These are phyloP conservation scores for Fusarium albosuccineum DNA, from an alignment of 2,329 filamentous ascomycete genomes.

Conservation along the genomic window DNA sequence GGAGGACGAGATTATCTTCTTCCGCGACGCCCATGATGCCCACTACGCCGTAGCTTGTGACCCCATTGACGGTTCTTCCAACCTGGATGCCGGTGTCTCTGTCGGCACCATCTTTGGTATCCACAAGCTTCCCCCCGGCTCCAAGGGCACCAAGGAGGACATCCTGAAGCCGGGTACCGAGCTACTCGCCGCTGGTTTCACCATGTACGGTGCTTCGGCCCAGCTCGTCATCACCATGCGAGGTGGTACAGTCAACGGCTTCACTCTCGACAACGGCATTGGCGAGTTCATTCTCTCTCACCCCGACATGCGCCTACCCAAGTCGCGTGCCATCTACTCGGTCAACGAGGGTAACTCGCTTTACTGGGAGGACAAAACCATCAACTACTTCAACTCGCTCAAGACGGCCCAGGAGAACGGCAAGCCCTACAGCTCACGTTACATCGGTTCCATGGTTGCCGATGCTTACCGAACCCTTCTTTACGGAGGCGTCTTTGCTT, in stretches of 20 bases:
- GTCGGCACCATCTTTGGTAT: conserved; percentile 98
- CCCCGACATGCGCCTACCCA: conserved; percentile 91
- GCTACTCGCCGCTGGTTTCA: conserved; percentile 95
- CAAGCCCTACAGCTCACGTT: conserved; percentile 94
- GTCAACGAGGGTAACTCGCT: conserved; percentile 98
- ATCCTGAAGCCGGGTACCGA: conserved; percentile 91
- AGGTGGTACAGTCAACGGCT: conserved; percentile 92
- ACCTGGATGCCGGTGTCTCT: conserved; percentile 96
- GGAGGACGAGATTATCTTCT: conserved; percentile 92
- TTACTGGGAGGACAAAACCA: conserved; percentile 93
- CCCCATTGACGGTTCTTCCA: conserved; percentile 97
- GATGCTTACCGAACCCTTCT: conserved; percentile 96
- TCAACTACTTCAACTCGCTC: conserved; percentile 88
- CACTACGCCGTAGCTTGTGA: conserved; percentile 97
- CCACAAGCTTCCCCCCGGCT: conserved; percentile 86
- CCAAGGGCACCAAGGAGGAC: conserved; percentile 82
- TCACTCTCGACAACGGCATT: conserved; percentile 95
- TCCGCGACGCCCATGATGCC: conserved; percentile 79
- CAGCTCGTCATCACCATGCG: conserved; percentile 98
- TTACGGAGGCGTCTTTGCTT: conserved; percentile 97
- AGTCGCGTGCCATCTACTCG: conserved; percentile 88
- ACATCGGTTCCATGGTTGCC: conserved; percentile 98
- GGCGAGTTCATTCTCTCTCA: conserved; percentile 99
- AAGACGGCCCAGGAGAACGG: conserved; percentile 81
- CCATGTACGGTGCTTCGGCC: conserved; percentile 98